These are phyloP conservation scores for Neurospora discreta DNA, from an alignment of 495 filamentous ascomycete genomes.

Conservation along the genomic window DNA sequence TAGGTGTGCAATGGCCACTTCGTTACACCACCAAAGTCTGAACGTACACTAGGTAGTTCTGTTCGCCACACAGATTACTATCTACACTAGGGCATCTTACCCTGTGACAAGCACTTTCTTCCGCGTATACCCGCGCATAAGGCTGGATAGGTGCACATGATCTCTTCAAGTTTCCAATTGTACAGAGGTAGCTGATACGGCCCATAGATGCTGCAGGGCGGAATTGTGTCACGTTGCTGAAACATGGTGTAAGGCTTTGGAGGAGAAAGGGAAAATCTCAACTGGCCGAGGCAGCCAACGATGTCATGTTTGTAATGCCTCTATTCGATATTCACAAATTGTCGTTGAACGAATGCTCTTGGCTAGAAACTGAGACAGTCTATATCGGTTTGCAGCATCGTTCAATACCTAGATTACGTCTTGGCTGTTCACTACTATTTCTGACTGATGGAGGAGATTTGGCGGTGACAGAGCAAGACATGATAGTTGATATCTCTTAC, in stretches of 20 bases:
- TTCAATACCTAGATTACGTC: too few species aligned
- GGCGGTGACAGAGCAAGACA: neutral
- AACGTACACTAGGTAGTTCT: neutral
- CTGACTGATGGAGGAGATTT: neutral
- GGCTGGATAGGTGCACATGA: neutral
- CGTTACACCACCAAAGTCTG: neutral
- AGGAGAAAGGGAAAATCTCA: neutral
- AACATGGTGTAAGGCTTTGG: neutral
- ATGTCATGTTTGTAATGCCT: neutral
- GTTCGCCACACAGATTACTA: neutral
- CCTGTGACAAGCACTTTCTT: neutral
- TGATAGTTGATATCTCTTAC: neutral
- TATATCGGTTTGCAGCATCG: too few species aligned
- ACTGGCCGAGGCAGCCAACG: neutral
- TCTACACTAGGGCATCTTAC: neutral
- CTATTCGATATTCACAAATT: neutral
- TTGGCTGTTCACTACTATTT: neutral
- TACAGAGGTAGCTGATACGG: neutral
- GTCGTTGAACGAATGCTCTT: neutral
- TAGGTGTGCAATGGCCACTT: neutral
- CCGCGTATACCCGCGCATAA: neutral
- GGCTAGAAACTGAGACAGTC: neutral
- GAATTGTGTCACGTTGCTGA: neutral
- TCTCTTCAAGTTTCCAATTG: too few species aligned
- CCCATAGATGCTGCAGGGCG: neutral